A percentile compares a stretch with the other conserved stretches of the same genome.
phyloP scores from a whole-genome alignment of 768 basidiomycete species.

The Sporobolomyces pararoseus region DNA sequence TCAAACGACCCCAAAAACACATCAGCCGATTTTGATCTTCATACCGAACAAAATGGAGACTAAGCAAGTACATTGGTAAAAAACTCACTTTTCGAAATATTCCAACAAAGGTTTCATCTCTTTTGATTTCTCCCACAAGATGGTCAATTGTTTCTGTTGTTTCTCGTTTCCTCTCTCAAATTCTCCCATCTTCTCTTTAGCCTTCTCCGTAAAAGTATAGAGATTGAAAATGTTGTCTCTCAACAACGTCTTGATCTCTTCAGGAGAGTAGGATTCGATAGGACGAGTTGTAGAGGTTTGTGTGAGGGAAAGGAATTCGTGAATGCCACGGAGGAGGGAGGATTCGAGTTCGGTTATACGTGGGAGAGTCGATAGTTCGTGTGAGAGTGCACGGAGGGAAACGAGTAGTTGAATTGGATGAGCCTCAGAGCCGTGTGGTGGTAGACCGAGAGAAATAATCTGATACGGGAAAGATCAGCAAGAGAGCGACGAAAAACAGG shows the following conservation, averaged over 20 bases:
- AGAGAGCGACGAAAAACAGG: no score
- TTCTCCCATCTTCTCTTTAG: no score
- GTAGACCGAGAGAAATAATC: neutral
- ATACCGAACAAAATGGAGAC: no score
- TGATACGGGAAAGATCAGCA: no score
- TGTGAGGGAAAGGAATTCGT: neutral
- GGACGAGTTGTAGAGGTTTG: neutral
- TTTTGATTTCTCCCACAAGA: neutral
- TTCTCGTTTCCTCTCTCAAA: neutral
- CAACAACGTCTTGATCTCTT: neutral
- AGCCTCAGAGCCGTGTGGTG: neutral
- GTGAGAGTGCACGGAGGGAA: neutral
- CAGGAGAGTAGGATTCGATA: neutral
- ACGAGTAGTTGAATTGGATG: neutral
- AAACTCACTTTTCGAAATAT: neutral
- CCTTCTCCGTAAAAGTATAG: no score
- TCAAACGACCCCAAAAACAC: no score
- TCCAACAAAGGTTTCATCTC: neutral
- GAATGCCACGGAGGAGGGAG: neutral
- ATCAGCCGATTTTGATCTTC: no score
- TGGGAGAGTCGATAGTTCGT: neutral
- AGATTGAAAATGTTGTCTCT: no score
- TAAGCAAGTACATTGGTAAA: no score
- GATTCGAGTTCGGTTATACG: slow-evolving; percentile 1
- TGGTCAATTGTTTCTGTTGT: neutral